Percentiles rank a stretch among this genome's conserved stretches.
Conservation (phyloP, 345 rosid genomes). For the Hibiscus syriacus region DNA sequence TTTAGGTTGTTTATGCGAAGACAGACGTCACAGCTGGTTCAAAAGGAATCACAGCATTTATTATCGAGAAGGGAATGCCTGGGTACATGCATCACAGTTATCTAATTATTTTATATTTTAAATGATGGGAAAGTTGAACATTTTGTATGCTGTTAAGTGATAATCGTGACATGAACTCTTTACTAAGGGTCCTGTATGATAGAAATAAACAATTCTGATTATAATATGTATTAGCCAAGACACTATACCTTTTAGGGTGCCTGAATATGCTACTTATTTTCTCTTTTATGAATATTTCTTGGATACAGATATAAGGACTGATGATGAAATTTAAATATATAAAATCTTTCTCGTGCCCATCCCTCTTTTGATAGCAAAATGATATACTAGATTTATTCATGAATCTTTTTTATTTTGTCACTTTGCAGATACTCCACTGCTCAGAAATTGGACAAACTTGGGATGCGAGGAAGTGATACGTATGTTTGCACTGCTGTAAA, state of each 20-base stretch:
- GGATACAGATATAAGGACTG: background rate
- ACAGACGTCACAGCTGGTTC: constrained; percentile 66
- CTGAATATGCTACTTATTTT: background rate
- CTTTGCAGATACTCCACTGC: constrained; percentile 84
- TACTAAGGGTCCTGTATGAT: background rate
- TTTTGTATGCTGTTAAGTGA: background rate
- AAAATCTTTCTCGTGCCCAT: background rate
- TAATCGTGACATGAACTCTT: background rate
- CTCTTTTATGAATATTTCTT: background rate
- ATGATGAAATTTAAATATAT: background rate
- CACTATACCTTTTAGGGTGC: background rate
- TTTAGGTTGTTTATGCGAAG: constrained; percentile 83
- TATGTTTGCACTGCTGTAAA: constrained; percentile 26
- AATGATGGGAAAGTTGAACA: background rate
- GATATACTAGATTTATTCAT: background rate
- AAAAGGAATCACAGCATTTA: constrained; percentile 91
- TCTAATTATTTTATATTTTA: background rate
- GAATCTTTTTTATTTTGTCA: constrained; percentile 7
- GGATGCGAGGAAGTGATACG: constrained; percentile 99
- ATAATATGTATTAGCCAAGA: background rate
- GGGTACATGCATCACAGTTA: constrained; percentile 42
- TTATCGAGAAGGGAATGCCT: constrained; percentile 85
- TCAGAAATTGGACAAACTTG: constrained; percentile 92
- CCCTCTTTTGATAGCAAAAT: background rate
- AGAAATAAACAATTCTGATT: background rate